phyloP scores from a whole-genome alignment of 2,329 filamentous ascomycete genomes.

The Aspergillus ustus region DNA sequence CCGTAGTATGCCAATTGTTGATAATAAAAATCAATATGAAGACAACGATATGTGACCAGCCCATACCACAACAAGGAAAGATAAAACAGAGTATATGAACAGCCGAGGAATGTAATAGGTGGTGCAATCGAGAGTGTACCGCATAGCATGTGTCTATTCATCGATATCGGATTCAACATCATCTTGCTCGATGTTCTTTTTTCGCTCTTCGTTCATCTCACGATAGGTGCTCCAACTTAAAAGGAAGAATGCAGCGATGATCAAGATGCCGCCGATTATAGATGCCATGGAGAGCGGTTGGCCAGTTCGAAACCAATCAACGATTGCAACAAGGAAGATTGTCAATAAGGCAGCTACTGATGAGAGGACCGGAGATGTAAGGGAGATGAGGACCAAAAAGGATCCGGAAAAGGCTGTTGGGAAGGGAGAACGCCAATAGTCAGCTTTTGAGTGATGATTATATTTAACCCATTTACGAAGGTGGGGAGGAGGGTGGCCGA shows the following conservation, averaged over 20 bases:
- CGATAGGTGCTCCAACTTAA: slow-evolving; percentile 89
- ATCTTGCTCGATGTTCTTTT: slow-evolving; percentile 56
- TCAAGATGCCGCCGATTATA: slow-evolving; percentile 80
- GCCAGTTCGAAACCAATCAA: slow-evolving; percentile 85
- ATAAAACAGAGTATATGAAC: not conserved
- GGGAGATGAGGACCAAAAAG: slow-evolving; percentile 88
- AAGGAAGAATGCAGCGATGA: slow-evolving; percentile 84
- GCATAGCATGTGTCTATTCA: slow-evolving; percentile 29
- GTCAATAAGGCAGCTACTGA: slow-evolving; percentile 92
- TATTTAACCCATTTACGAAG: not conserved
- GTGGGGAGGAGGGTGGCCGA: not conserved
- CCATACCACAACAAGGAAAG: not conserved
- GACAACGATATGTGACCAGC: not conserved
- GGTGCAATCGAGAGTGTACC: not conserved
- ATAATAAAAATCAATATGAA: not conserved
- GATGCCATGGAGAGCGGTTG: slow-evolving; percentile 75
- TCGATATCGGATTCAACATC: slow-evolving; percentile 49
- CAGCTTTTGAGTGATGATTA: not conserved
- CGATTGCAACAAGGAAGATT: slow-evolving; percentile 93
- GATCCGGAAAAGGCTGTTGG: slow-evolving; percentile 76
- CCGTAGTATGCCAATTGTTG: not conserved
- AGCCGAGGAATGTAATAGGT: not conserved
- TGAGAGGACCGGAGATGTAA: slow-evolving; percentile 90
- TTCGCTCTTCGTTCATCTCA: slow-evolving; percentile 86
- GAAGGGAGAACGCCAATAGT: slow-evolving; percentile 3